phyloP scores from a whole-genome alignment of 495 filamentous ascomycete species.

The Lophium mytilinum region DNA sequence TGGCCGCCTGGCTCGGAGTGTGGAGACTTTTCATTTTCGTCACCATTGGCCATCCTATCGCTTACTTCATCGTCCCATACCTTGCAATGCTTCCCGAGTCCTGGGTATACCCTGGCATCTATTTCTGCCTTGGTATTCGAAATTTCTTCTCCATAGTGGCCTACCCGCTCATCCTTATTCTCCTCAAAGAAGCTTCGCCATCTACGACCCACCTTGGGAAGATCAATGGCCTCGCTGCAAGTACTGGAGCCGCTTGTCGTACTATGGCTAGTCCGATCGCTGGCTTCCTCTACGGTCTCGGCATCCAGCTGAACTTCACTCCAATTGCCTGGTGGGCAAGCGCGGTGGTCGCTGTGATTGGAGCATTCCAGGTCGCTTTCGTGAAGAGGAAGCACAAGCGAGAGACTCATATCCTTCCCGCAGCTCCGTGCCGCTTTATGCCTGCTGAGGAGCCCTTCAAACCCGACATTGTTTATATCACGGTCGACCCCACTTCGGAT shows the following conservation, averaged over 20 bases:
- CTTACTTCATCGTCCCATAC: conserved; percentile 67
- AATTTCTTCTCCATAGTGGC: conserved; percentile 70
- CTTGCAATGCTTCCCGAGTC: conserved; percentile 53
- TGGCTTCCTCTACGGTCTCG: conserved; percentile 64
- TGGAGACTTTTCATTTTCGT: conserved; percentile 65
- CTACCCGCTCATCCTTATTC: conserved; percentile 71
- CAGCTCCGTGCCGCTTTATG: conserved; percentile 9
- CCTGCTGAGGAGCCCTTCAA: conserved; percentile 1
- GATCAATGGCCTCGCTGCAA: conserved; percentile 75
- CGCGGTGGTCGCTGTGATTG: conserved; percentile 57
- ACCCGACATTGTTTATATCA: conserved; percentile 6
- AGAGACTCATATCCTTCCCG: conserved; percentile 2
- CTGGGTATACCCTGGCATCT: conserved; percentile 59
- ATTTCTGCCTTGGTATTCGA: conserved; percentile 59
- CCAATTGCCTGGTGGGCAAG: conserved; percentile 75
- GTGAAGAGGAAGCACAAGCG: conserved; percentile 44
- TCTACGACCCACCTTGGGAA: conserved; percentile 58
- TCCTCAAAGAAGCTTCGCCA: conserved; percentile 77
- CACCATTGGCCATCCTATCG: conserved; percentile 65
- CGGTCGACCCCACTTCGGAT: not conserved
- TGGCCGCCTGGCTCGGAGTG: conserved; percentile 64
- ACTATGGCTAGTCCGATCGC: conserved; percentile 70
- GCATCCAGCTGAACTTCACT: conserved; percentile 58
- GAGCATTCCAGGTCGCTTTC: conserved; percentile 60
- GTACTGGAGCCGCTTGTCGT: conserved; percentile 66